Evolutionary conservation across 345 rosid species (phyloP).

Genomic region (Turnera subulata): DNA sequence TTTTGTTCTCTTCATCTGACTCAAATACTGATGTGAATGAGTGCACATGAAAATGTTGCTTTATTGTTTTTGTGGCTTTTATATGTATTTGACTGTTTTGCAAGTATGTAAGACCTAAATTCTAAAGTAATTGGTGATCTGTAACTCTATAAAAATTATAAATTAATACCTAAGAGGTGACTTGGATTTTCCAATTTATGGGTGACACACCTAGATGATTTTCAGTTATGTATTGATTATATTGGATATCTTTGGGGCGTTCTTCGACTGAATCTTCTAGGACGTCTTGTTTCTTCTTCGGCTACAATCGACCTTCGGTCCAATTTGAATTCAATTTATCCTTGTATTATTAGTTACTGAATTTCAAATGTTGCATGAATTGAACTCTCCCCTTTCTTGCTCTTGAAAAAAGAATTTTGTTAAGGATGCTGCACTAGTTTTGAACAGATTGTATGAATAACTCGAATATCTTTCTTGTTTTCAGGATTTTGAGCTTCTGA

Average conservation of each 20-base stretch:
- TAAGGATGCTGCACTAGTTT: not conserved
- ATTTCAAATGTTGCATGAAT: slow-evolving; percentile 2
- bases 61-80: not conserved
- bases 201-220: too few species aligned
- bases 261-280: too few species aligned
- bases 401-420: too few species aligned
- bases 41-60: not conserved
- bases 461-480: not conserved
- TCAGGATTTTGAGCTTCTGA: slow-evolving; percentile 72
- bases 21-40: not conserved
- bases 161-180: too few species aligned
- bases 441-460: not conserved
- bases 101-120: not conserved
- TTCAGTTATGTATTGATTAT: too few species aligned
- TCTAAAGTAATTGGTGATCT: too few species aligned
- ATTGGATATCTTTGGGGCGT: too few species aligned
- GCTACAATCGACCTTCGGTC: not conserved
- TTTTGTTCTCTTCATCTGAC: not conserved
- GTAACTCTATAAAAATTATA: not conserved
- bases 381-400: not conserved
- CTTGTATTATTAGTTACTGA: not conserved
- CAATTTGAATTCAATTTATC: not conserved
- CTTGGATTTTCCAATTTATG: too few species aligned
- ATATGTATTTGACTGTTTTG: not conserved
- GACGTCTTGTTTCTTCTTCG: not conserved